Evolutionary conservation across 441 rosid genomes (phyloP).

Genomic region (Pelargonium cotyledonis): DNA sequence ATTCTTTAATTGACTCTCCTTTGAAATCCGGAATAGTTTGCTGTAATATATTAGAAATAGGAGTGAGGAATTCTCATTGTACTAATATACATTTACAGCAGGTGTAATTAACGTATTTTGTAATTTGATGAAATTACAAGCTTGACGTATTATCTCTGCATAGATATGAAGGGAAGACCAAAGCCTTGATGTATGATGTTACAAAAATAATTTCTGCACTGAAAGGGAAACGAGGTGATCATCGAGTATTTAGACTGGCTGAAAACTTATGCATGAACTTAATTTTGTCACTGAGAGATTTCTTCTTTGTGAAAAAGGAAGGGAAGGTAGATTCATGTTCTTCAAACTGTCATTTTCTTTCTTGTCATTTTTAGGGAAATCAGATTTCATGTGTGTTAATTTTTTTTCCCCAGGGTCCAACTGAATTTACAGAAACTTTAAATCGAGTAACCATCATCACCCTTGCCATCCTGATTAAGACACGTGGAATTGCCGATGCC

Average conservation of each 20-base stretch:
- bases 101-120: neutral
- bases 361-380: conserved; percentile 16
- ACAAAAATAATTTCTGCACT: conserved; percentile 85
- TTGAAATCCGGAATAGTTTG: conserved; percentile 12
- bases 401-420: conserved; percentile 74
- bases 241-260: conserved; percentile 83
- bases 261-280: conserved; percentile 95
- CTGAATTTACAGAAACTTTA: conserved; percentile 94
- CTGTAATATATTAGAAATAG: conserved; percentile 9
- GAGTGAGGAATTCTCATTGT: neutral
- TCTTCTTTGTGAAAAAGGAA: conserved; percentile 84
- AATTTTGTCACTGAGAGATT: conserved; percentile 83
- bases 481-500: conserved; percentile 97
- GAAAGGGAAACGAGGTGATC: conserved; percentile 94
- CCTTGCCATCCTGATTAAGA: conserved; percentile 90
- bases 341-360: conserved; percentile 10
- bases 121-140: conserved; percentile 15
- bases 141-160: conserved; percentile 22
- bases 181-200: conserved; percentile 86
- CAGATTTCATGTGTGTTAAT: conserved; percentile 18
- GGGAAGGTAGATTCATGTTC: conserved; percentile 53
- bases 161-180: conserved; percentile 94
- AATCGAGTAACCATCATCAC: conserved; percentile 79
- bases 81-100: neutral
- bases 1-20: conserved; percentile 17